These are phyloP conservation scores for Coemansia sp. DNA, from an alignment of 192 early-diverging fungal genomes.

Conservation along the genomic window DNA sequence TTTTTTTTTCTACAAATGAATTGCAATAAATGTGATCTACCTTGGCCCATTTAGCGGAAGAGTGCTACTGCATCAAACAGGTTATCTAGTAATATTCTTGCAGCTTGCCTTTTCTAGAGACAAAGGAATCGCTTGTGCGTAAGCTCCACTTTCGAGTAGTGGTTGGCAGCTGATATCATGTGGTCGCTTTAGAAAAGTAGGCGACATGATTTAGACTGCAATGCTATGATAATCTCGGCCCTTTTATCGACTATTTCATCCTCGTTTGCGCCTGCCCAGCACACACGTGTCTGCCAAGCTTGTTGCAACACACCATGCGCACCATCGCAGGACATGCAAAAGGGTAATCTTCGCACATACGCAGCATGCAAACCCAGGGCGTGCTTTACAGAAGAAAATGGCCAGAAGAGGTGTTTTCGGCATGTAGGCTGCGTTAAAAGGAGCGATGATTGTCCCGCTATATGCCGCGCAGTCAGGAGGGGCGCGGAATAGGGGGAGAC, in stretches of 20 bases:
- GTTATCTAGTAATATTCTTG: not conserved
- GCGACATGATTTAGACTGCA: not conserved
- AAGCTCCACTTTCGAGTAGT: not conserved
- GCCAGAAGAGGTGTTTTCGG: not conserved
- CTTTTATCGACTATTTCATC: not conserved
- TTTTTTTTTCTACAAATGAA: too few species aligned
- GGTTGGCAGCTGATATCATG: not conserved
- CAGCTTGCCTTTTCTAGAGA: not conserved
- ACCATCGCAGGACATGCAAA: not conserved
- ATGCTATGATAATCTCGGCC: not conserved
- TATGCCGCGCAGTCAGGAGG: not conserved
- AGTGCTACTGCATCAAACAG: not conserved
- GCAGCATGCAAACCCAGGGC: not conserved
- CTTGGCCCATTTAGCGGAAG: not conserved
- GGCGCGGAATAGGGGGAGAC: not conserved
- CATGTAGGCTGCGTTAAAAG: not conserved
- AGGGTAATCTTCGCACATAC: not conserved
- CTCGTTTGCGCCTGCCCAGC: not conserved
- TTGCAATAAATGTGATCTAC: not conserved
- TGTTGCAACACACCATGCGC: not conserved
- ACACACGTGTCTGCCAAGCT: not conserved
- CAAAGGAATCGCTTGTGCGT: too few species aligned
- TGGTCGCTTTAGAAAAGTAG: not conserved
- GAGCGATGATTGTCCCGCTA: conserved; percentile 1
- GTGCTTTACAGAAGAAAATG: not conserved